Conservation (phyloP, 2,329 filamentous ascomycete species). For the Diaporthe batatas region DNA sequence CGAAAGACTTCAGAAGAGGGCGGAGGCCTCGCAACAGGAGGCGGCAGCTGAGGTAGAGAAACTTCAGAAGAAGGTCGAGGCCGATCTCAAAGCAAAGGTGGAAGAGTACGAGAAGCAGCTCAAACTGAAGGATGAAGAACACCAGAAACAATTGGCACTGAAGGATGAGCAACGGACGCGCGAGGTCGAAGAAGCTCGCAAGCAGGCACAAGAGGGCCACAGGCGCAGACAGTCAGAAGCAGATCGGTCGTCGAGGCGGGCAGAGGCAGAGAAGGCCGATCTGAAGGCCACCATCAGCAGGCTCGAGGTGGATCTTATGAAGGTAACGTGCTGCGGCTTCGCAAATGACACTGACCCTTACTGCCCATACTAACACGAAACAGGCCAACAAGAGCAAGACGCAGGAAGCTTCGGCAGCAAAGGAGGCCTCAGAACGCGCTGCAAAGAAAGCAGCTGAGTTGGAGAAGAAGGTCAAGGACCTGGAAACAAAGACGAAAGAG, state of each 20-base stretch:
- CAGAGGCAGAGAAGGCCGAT: slow-evolving; percentile 74
- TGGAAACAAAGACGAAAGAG: slow-evolving; percentile 48
- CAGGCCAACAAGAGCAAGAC: slow-evolving; percentile 72
- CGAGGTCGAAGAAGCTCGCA: slow-evolving; percentile 60
- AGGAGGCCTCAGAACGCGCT: slow-evolving; percentile 59
- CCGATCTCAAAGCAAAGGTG: slow-evolving; percentile 25
- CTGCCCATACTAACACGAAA: slow-evolving; percentile 42
- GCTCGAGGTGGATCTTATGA: slow-evolving; percentile 73
- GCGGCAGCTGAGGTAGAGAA: slow-evolving; percentile 34
- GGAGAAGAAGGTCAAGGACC: slow-evolving; percentile 47
- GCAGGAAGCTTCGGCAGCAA: slow-evolving; percentile 69
- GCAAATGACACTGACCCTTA: not conserved
- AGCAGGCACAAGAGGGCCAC: slow-evolving; percentile 58
- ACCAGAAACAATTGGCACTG: slow-evolving; percentile 42
- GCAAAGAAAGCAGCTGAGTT: slow-evolving; percentile 55
- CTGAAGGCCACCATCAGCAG: slow-evolving; percentile 71
- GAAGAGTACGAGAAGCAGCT: slow-evolving; percentile 33
- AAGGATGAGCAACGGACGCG: slow-evolving; percentile 55
- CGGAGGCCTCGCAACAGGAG: slow-evolving; percentile 65
- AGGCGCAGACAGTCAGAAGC: slow-evolving; percentile 50
- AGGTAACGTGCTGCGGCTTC: slow-evolving; percentile 55
- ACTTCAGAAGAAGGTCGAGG: slow-evolving; percentile 18
- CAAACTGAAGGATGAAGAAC: slow-evolving; percentile 28
- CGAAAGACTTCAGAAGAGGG: slow-evolving; percentile 61
- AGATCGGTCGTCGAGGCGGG: slow-evolving; percentile 61